Base-by-base conservation (phyloP, 495 filamentous ascomycete genomes). In the Aspergillus saccharolyticus region DNA sequence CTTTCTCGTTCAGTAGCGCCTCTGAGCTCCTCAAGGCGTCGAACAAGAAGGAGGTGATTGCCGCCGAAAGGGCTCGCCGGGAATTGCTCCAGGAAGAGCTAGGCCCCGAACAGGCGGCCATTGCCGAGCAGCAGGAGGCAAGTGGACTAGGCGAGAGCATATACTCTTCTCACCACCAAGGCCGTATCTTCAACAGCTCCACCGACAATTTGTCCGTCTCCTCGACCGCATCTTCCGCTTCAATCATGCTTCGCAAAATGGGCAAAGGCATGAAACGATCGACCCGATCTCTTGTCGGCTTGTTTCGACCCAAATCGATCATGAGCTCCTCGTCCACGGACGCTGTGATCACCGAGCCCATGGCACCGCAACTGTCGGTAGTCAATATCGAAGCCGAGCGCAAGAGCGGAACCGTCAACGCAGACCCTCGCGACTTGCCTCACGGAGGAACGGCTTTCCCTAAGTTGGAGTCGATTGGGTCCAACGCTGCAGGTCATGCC, bases 191-290 rank as follows among this genome's bases (percentile, higher is more conserved):
- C 70, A 80, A 86, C 20, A 89, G 91, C 21, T 98, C 94, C 25
- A 97, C 91, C 8, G 94, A 99, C 74, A 96, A 97, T 58, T 70
- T 99, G 16, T 97, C 95, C 3, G 91, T 99, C 54, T 97, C 93
- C 4, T 97, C 95, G 14, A 97, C 94, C 17, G 94, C 94, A 25
- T 97, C 95, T 7, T 99, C 94, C 19, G 94, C 94, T 21, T 97
- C 95, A 39, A 87, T 99, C 60, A 99, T 99, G 94, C 92, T 99
- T 66, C 85, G 94, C 25, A 99, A 99, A 78, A 97, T 99, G 95
- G 95, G 94, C 63, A 89, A 90, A 58, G 92, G 95, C 19, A 88
- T 97, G 86, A 99, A 96, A 82, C 92, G 90, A 71, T 86, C 88
- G 17, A 88, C 85, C 20, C 79, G 91, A 30, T 97, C 92, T 9